Evolutionary conservation across 2,329 filamentous ascomycete species (phyloP).

Genomic region (Colletotrichum chrysophilum): DNA sequence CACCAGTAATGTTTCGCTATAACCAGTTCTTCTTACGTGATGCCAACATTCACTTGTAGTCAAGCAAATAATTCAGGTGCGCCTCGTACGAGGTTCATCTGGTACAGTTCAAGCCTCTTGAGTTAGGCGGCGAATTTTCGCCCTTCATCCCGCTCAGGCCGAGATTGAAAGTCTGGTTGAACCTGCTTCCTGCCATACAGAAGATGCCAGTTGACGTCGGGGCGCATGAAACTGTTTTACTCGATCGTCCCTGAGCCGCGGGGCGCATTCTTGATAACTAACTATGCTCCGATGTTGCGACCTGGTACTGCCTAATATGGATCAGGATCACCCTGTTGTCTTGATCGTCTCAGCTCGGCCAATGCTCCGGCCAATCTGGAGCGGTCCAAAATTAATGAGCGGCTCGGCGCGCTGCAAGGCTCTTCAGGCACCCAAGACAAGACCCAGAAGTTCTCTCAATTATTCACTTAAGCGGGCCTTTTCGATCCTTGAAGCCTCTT

Average conservation of each 20-base stretch:
- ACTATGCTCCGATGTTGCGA: not conserved
- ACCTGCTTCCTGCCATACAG: accelerated
- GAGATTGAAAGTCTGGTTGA: slow-evolving; percentile 37
- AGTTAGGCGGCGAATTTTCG: slow-evolving; percentile 50
- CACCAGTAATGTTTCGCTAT: too few species aligned
- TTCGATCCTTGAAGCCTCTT: not conserved
- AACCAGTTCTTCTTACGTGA: too few species aligned
- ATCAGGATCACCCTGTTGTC: not conserved
- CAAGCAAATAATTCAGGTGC: too few species aligned
- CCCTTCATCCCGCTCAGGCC: slow-evolving; percentile 41
- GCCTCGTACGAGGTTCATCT: slow-evolving; percentile 32
- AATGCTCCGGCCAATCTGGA: accelerated
- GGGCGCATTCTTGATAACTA: not conserved
- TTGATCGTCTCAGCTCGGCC: not conserved
- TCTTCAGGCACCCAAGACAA: not conserved
- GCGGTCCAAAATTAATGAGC: not conserved
- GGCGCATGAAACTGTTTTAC: not conserved
- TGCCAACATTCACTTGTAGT: too few species aligned
- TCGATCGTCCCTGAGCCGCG: accelerated
- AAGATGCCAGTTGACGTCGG: accelerated
- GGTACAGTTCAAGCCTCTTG: slow-evolving; percentile 49
- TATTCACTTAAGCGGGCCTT: not conserved
- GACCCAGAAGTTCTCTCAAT: not conserved
- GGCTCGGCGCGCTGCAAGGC: not conserved
- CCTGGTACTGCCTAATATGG: not conserved